A percentile compares a stretch with the other conserved stretches of the same genome.
phyloP scores from a whole-genome alignment of 2,329 filamentous ascomycete genomes.

The Elsinoe batatas region DNA sequence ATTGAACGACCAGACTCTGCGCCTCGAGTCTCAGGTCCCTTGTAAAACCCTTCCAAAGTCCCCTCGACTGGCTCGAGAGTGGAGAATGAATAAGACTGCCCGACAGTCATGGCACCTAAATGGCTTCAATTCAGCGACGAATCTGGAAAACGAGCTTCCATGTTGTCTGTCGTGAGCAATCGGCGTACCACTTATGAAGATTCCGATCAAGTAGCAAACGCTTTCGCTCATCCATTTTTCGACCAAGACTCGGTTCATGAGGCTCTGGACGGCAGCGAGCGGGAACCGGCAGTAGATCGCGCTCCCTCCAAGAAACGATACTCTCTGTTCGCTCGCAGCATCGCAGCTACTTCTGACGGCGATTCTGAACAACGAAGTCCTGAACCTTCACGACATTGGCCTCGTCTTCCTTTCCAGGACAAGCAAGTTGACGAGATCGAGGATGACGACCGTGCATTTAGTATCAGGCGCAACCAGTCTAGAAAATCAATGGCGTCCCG shows the following conservation, averaged over 20 bases:
- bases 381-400: slow-evolving; percentile 1
- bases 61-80: slow-evolving; percentile 9
- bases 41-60: neutral
- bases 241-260: slow-evolving; percentile 9
- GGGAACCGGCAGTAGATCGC: neutral
- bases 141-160: slow-evolving; percentile 10
- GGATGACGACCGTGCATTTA: slow-evolving; percentile 8
- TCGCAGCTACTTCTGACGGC: slow-evolving; percentile 2
- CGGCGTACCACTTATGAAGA: slow-evolving; percentile 4
- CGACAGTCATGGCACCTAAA: slow-evolving; percentile 12
- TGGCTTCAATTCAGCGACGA: slow-evolving; percentile 12
- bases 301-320: slow-evolving; percentile 9
- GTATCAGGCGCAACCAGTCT: slow-evolving; percentile 12
- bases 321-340: slow-evolving; percentile 12
- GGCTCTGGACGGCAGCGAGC: neutral
- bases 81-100: slow-evolving; percentile 4
- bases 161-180: slow-evolving; percentile 10
- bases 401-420: slow-evolving; percentile 13
- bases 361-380: slow-evolving; percentile 5
- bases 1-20: slow-evolving; percentile 8
- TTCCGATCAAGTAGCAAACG: neutral
- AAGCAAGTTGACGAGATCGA: neutral
- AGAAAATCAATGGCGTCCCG: neutral
- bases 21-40: neutral
- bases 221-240: slow-evolving; percentile 7